Evolutionary conservation across 805 yeast species (phyloP).

Genomic region (Ogataea trehalophila): DNA sequence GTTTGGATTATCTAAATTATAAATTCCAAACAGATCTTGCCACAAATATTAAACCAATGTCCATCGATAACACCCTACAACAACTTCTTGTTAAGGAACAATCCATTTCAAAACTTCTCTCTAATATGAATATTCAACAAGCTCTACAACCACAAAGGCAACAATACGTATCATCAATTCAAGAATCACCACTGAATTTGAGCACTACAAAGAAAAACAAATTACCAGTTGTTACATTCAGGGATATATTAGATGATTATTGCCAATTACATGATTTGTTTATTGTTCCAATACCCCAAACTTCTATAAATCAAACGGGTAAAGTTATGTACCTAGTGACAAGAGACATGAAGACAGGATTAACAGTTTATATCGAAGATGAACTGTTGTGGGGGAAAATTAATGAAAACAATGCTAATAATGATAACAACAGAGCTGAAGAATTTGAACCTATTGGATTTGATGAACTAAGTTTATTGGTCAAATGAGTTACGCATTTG

Average conservation of each 20-base stretch:
- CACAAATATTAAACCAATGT: no score
- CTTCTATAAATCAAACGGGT: conserved; percentile 28
- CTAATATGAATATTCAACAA: background rate
- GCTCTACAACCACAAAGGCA: background rate
- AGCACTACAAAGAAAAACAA: conserved; percentile 17
- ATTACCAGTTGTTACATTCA: conserved; percentile 40
- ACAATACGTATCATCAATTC: no score
- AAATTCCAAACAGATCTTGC: conserved; percentile 11
- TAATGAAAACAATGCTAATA: background rate
- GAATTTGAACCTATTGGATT: conserved; percentile 40
- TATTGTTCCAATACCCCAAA: conserved; percentile 32
- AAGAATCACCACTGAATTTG: background rate
- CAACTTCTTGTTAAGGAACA: no score
- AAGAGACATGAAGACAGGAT: conserved; percentile 29
- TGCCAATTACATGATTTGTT: conserved; percentile 49
- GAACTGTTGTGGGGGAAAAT: conserved; percentile 49
- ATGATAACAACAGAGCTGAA: conserved; percentile 3
- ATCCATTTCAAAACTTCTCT: background rate
- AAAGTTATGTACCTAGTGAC: conserved; percentile 40
- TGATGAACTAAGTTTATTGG: conserved; percentile 22
- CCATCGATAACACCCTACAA: no score
- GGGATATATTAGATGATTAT: conserved; percentile 58
- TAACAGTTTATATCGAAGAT: conserved; percentile 48
- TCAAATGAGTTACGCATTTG: background rate
- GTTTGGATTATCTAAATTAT: conserved; percentile 13